Percentiles rank a stretch among this genome's conserved stretches.
Evolutionary conservation across 2,329 filamentous ascomycete genomes (phyloP).

Genomic region (Podosphaera leucotricha): DNA sequence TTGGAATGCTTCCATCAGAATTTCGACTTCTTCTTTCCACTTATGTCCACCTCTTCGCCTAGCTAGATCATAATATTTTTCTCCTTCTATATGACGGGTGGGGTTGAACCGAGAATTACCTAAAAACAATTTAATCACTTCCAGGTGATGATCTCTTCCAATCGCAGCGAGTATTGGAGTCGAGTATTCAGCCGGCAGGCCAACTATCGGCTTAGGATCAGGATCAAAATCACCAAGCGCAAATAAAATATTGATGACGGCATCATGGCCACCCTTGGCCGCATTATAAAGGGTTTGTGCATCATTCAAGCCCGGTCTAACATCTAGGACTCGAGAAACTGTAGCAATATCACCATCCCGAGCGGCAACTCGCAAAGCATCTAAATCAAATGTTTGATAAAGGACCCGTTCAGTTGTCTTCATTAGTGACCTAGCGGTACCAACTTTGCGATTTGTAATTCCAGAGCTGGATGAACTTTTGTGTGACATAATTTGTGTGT

Average conservation of each 20-base stretch:
- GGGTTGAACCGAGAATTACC: constrained; percentile 63
- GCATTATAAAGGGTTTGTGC: constrained; percentile 76
- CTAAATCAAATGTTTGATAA: constrained; percentile 23
- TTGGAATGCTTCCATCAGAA: constrained; percentile 56
- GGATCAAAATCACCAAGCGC: constrained; percentile 29
- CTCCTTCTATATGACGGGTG: constrained; percentile 46
- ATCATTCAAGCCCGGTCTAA: constrained; percentile 36
- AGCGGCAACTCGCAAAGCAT: constrained; percentile 20
- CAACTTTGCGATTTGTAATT: constrained; percentile 9
- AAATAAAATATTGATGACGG: constrained; percentile 19
- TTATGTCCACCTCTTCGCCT: constrained; percentile 61
- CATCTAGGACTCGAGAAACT: constrained; percentile 34
- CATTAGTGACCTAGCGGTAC: constrained; percentile 29
- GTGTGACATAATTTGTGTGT: constrained; percentile 23
- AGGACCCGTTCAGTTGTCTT: constrained; percentile 41
- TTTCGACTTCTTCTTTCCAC: constrained; percentile 69
- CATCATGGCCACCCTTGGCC: constrained; percentile 72
- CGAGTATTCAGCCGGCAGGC: constrained; percentile 41
- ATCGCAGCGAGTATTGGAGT: constrained; percentile 91
- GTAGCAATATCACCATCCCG: constrained; percentile 37
- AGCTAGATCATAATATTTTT: constrained; percentile 73
- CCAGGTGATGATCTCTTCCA: constrained; percentile 68
- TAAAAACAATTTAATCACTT: constrained; percentile 60
- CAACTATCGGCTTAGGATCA: constrained; percentile 42
- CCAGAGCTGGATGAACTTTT: constrained; percentile 19